Conservation (phyloP, 2,329 filamentous ascomycete genomes). For the Fusarium graminum region DNA sequence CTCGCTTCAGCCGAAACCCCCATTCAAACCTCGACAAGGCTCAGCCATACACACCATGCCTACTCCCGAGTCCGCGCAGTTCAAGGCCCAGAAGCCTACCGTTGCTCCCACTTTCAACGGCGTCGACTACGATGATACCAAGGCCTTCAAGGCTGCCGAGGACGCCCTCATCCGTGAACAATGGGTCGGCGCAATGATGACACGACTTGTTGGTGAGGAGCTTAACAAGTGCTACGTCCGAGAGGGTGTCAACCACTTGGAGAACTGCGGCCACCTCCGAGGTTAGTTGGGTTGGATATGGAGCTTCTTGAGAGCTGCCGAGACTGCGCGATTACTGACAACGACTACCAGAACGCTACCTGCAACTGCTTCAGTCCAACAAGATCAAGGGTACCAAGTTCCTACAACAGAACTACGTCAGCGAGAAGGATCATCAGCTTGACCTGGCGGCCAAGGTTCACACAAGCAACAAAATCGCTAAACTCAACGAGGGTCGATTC, state of each 20-base stretch:
- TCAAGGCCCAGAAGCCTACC: constrained; percentile 85
- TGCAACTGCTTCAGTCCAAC: constrained; percentile 80
- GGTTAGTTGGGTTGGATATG: constrained; percentile 66
- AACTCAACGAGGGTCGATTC: constrained; percentile 54
- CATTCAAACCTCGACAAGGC: constrained; percentile 27
- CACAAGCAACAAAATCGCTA: constrained; percentile 57
- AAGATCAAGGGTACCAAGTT: constrained; percentile 85
- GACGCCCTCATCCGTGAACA: constrained; percentile 87
- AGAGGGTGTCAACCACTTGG: constrained; percentile 88
- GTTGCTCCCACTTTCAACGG: constrained; percentile 87
- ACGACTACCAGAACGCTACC: constrained; percentile 74
- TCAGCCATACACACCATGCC: constrained; percentile 69
- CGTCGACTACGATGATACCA: constrained; percentile 87
- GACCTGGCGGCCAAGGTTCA: constrained; percentile 57
- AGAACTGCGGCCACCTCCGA: constrained; percentile 86
- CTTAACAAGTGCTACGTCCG: constrained; percentile 87
- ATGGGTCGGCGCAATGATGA: constrained; percentile 93
- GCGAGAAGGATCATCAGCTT: constrained; percentile 62
- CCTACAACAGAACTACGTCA: constrained; percentile 81
- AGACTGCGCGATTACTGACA: constrained; percentile 27
- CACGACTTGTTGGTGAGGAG: constrained; percentile 83
- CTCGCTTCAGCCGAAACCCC: constrained; percentile 25
- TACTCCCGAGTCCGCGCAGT: constrained; percentile 83
- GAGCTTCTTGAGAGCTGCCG: constrained; percentile 11
- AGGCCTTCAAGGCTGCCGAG: constrained; percentile 83